Evolutionary conservation across 768 basidiomycete genomes (phyloP), one percentile per base, ranked within the genome.

Genomic region (Suillus clintonianus): DNA sequence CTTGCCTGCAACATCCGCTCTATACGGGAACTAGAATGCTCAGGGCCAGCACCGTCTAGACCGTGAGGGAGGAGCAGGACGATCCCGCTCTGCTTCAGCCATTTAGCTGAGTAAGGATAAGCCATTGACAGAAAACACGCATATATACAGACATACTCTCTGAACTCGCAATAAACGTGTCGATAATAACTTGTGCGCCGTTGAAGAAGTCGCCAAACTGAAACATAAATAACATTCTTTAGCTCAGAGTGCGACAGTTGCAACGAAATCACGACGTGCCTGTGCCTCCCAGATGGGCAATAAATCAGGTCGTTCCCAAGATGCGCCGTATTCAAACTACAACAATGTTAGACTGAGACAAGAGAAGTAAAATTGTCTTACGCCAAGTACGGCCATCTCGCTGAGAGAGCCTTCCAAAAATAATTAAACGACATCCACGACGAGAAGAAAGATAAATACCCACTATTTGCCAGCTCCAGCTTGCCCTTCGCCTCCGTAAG

Each of bases 201-300:
- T 97, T 96, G 79, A 92, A 91, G 77, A 97, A 97, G 72, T 96
- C 95, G 24, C 94, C 94, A 67, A 95, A 95, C 86, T 91, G 66
- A 24, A 32, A 3, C 41, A 65, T 61, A 39, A 22, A 43, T 24
- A 32, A 36, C n/a, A 47, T 22, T 19, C 43, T 30, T 63, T 55
- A 36, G 55, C 24, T 41, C 10, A 2, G 47, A 24, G 47, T 27
- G n/a, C 43, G 59, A 11, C 36, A 39, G 14, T 19, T 37, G 13
- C 2, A 43, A n/a, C 17, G 3, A 48, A 30, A 19, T 61, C 30
- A 42, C 22, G 30, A 24, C 77, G 32, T 65, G 88, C 89, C 81
- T 96, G 95, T 1, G 94, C 94, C 73, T 97, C 95, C 94, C 95
- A 96, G 41, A 97, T 92, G 0, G 92, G 87, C 59, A 96, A 77